These are phyloP conservation scores for Camelina sativa DNA, from an alignment of 345 rosid genomes.

Conservation along the genomic window DNA sequence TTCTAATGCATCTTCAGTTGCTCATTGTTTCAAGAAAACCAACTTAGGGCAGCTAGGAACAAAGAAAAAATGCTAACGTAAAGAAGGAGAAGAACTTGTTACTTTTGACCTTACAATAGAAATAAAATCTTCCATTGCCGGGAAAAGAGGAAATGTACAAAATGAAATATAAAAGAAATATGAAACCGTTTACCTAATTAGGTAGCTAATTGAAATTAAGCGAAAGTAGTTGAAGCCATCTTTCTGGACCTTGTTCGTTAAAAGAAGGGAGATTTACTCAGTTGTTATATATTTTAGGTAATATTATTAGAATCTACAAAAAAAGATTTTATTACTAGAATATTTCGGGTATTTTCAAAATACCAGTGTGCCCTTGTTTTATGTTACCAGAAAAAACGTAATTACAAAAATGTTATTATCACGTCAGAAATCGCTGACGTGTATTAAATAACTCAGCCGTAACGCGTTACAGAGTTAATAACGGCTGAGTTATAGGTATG, in stretches of 20 bases:
- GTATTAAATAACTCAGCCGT: no score
- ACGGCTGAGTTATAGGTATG: no score
- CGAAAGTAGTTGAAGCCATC: background rate
- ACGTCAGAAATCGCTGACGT: no score
- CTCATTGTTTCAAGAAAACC: background rate
- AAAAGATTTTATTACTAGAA: no score
- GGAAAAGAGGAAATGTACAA: constrained; percentile 12
- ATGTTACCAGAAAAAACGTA: no score
- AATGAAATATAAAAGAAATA: background rate
- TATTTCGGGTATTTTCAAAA: no score
- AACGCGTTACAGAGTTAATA: no score
- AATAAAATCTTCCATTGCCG: constrained; percentile 14
- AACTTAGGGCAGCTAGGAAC: background rate
- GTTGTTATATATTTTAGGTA: no score
- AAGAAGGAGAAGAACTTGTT: background rate
- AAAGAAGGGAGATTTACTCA: no score
- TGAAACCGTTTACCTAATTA: constrained; percentile 27
- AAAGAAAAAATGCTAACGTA: constrained; percentile 22
- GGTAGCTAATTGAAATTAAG: constrained; percentile 4
- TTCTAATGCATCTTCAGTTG: background rate
- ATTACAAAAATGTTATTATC: no score
- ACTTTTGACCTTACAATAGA: constrained; percentile 1
- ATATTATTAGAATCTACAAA: no score
- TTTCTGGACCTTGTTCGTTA: background rate
- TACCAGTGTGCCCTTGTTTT: no score